Conservation (phyloP, 257 asterid species). For the Solanum lycopersicoides region DNA sequence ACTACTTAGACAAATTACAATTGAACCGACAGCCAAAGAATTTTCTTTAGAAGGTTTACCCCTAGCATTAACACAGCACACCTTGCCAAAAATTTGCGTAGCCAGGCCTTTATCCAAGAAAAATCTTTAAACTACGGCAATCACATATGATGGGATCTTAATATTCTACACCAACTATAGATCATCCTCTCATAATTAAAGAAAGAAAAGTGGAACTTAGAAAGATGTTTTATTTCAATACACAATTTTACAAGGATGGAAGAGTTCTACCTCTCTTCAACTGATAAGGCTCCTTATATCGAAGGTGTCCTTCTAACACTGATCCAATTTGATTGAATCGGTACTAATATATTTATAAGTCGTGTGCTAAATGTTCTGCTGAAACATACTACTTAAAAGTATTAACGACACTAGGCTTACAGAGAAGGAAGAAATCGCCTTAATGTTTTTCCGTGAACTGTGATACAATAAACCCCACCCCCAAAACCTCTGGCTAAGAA, state of each 20-base stretch:
- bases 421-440: background rate
- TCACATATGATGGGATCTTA: background rate
- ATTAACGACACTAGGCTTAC: background rate
- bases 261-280: background rate
- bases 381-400: background rate
- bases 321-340: background rate
- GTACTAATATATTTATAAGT: background rate
- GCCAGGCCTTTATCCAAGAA: background rate
- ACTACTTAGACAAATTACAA: background rate
- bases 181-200: background rate
- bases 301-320: background rate
- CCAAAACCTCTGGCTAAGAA: background rate
- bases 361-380: background rate
- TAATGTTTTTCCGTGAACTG: background rate
- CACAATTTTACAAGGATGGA: background rate
- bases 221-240: background rate
- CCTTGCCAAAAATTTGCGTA: background rate
- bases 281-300: background rate
- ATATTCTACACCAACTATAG: background rate
- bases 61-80: background rate
- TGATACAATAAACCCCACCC: background rate
- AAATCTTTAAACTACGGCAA: background rate
- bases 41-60: background rate
- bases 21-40: background rate
- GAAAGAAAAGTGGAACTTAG: background rate